Base-by-base conservation (phyloP, 73 alveolate genomes). In the Paramecium pentaurelia region DNA sequence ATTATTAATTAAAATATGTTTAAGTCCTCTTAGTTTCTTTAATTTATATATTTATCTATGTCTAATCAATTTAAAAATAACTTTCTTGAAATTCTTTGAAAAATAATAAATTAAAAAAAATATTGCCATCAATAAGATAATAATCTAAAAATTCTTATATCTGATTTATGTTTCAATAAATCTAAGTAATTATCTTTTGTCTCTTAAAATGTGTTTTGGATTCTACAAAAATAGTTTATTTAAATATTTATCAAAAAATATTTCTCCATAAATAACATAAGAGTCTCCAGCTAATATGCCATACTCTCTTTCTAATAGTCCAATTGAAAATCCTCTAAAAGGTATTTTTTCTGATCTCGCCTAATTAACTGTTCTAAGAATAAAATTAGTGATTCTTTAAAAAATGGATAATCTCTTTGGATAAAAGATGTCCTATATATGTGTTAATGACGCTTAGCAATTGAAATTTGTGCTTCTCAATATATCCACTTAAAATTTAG, bases 251-350 rank as follows among this genome's bases (percentile, higher is more conserved):
- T 73, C 87, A 32, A 73, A n/a, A 73, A 37, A 32, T 73, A 73
- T 73, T 37, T 73, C 87, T n/a, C 87, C 87, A 37, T 37, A 73
- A 30, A 73, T 37, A 38, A 40, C 58, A 73, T 40, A 73, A 16
- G 34, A 73, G 8, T 73, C 87, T 11, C 87, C 87, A 2, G 60
- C 14, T n/a, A 37, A 37, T 16, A 73, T 12, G 8, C 87, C 87
- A 73, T 34, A 73, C 11, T 73, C 87, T 37, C 60, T 73, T 44
- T 37, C 60, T 10, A 73, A 38, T 73, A 37, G 59, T 12, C 60
- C 87, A 9, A 73, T 73, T 12, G 58, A 30, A 73, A 73, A 73
- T 40, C 87, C 87, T 73, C 60, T 73, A 34, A 73, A 73, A 2
- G 47, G 34, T 2, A 40, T 36, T 10, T 38, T 73, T 38, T 37